Evolutionary conservation across 1,139 yeast genomes (phyloP), one percentile per base, ranked within the genome.

Genomic region (Candida frijolesensis): DNA sequence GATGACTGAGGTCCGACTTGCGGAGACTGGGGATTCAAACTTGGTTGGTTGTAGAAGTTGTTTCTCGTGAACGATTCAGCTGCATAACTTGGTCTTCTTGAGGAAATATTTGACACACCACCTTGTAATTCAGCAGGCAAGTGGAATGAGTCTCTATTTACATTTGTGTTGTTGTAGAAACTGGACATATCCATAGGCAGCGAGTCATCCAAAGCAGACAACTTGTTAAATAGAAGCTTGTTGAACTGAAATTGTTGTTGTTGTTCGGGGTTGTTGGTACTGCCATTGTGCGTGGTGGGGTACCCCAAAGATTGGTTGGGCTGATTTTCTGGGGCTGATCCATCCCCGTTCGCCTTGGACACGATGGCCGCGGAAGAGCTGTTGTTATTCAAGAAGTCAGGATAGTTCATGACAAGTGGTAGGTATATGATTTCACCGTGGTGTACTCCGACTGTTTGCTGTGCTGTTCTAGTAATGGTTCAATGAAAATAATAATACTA

Each of bases 51-150:
- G 49, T 45, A 44, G 46, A 49, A 40, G 29, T 56, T 51, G 46
- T 71, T 68, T 47, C 83, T 66, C 6, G 82, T 79, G 56, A 77
- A 76, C 12, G 80, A 71, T 59, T 84, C 89, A 8, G 88, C 88
- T 6, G 87, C 83, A 58, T 80, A 83, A 52, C 83, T 76, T 32
- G 88, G 88, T 63, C 89, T 73, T 64, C 89, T 73, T 9, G 85
- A 79, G 27, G 82, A 79, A 41, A 84, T 83, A 51, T 75, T 82
- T 14, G 83, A 82, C 2, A 84, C 71, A 0, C 89, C 89, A 33
- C 88, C 87, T 64, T 83, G 87, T 43, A 84, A 70, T 57, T 84
- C 88, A 8, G 70, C 54, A 0, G 89, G 88, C 51, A 84, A 68
- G 52, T 70, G 74, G 64, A 83, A 83, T 18, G 64, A 48, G 45